These are phyloP conservation scores for Argentina anserina DNA, from an alignment of 306 rosid species.

Conservation along the genomic window DNA sequence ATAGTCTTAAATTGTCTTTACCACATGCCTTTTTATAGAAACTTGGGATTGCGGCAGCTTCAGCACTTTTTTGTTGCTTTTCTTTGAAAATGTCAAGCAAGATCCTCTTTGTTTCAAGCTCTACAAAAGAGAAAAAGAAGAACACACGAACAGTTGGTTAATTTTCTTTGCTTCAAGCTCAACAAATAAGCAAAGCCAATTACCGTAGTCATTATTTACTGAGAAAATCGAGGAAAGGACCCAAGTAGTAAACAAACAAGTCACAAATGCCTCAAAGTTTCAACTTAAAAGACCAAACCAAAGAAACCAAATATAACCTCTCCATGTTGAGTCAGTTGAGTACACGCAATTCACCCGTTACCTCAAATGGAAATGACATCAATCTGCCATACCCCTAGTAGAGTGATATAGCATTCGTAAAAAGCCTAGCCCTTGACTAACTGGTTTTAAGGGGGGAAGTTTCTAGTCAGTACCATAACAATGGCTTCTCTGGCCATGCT, in stretches of 20 bases:
- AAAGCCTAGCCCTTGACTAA: not conserved
- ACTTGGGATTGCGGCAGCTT: slow-evolving; percentile 92
- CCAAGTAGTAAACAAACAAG: not conserved
- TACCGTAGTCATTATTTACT: not conserved
- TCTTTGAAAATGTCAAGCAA: slow-evolving; percentile 97
- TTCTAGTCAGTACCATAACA: not conserved
- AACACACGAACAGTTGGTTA: not conserved
- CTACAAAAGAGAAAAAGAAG: slow-evolving; percentile 36
- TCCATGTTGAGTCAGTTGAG: not conserved
- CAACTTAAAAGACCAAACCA: not conserved
- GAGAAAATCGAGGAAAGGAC: slow-evolving; percentile 3
- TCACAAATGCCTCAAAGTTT: not conserved
- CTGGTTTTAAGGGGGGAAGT: not conserved
- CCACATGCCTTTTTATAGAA: slow-evolving; percentile 89
- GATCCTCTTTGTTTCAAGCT: slow-evolving; percentile 95
- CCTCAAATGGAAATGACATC: not conserved
- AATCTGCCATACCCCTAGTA: not conserved
- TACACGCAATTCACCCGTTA: too few relatives aligned
- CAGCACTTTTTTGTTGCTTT: slow-evolving; percentile 88
- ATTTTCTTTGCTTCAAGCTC: not conserved
- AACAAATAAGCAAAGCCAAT: not conserved
- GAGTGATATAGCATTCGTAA: not conserved
- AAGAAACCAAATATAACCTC: not conserved
- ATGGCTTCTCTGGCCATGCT: not conserved
- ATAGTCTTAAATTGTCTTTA: not conserved